Evolutionary conservation across 2,329 filamentous ascomycete species (phyloP).

Genomic region (Aulographum hederae): DNA sequence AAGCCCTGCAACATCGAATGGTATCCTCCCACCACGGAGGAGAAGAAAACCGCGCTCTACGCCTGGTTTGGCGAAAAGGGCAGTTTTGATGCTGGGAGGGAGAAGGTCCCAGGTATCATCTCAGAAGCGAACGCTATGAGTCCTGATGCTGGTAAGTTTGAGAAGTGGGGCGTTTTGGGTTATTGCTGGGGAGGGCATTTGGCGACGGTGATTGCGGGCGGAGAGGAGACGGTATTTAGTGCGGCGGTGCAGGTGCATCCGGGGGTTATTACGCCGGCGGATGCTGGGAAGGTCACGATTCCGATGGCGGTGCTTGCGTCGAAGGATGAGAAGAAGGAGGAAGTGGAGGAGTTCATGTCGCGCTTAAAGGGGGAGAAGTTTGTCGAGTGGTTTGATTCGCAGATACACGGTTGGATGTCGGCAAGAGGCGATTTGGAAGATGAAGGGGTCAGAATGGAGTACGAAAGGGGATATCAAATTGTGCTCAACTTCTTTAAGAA

Average conservation of each 20-base stretch:
- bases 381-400: conserved; percentile 30
- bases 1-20: conserved; percentile 44
- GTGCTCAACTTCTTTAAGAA: conserved; percentile 33
- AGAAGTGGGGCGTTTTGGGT: conserved; percentile 40
- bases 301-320: conserved; percentile 39
- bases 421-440: conserved; percentile 25
- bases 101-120: conserved; percentile 35
- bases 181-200: conserved; percentile 40
- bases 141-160: conserved; percentile 19
- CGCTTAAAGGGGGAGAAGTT: conserved; percentile 27
- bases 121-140: conserved; percentile 26
- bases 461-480: conserved; percentile 29
- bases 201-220: not conserved
- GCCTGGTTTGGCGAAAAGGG: conserved; percentile 33
- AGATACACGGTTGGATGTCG: conserved; percentile 28
- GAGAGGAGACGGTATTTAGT: conserved; percentile 27
- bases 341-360: conserved; percentile 30
- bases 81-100: conserved; percentile 15
- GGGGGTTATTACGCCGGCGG: conserved; percentile 40
- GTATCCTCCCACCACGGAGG: conserved; percentile 41
- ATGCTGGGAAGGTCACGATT: conserved; percentile 35
- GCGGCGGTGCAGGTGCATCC: conserved; percentile 37
- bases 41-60: conserved; percentile 40
- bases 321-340: conserved; percentile 36
- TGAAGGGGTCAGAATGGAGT: conserved; percentile 27